Evolutionary conservation across 2,329 filamentous ascomycete genomes (phyloP).

Genomic region (Onygenales sp.): DNA sequence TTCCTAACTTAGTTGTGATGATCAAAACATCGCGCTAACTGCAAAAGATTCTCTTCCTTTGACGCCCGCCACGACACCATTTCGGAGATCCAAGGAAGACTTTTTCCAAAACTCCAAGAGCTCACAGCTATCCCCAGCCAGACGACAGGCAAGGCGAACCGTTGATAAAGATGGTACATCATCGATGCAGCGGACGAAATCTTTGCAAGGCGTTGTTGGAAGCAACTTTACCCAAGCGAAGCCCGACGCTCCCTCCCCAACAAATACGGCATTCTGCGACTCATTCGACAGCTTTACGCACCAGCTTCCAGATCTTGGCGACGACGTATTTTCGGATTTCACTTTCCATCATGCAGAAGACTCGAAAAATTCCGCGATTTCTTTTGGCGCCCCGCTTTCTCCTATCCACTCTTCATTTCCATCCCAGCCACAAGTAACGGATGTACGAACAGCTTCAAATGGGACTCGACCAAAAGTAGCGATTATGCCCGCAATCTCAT

Average conservation of each 20-base stretch:
- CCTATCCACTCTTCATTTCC: slow-evolving; percentile 42
- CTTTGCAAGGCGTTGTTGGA: slow-evolving; percentile 35
- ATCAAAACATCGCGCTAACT: neutral
- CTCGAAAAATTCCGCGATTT: slow-evolving; percentile 18
- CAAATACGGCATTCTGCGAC: slow-evolving; percentile 39
- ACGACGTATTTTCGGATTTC: slow-evolving; percentile 11
- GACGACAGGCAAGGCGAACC: slow-evolving; percentile 20
- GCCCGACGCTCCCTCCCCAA: slow-evolving; percentile 45
- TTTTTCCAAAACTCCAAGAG: slow-evolving; percentile 29
- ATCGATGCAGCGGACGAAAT: slow-evolving; percentile 37
- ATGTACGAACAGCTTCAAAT: slow-evolving; percentile 22
- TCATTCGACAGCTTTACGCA: slow-evolving; percentile 46
- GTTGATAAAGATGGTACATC: slow-evolving; percentile 23
- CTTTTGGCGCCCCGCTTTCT: slow-evolving; percentile 20
- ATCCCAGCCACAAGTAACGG: slow-evolving; percentile 44
- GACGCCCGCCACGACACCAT: slow-evolving; percentile 58
- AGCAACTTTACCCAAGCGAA: slow-evolving; percentile 27
- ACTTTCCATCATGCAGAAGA: slow-evolving; percentile 7
- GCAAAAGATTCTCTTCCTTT: slow-evolving; percentile 39
- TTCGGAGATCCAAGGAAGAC: slow-evolving; percentile 28
- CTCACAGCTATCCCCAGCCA: slow-evolving; percentile 30
- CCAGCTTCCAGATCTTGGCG: slow-evolving; percentile 26
- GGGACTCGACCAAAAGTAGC: slow-evolving; percentile 18
- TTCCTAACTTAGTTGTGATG: neutral
- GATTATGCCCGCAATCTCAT: slow-evolving; percentile 21